Percentiles rank a stretch among this genome's conserved stretches.
Evolutionary conservation across 2,329 filamentous ascomycete genomes (phyloP).

Genomic region (Cryphonectria carpinicola): DNA sequence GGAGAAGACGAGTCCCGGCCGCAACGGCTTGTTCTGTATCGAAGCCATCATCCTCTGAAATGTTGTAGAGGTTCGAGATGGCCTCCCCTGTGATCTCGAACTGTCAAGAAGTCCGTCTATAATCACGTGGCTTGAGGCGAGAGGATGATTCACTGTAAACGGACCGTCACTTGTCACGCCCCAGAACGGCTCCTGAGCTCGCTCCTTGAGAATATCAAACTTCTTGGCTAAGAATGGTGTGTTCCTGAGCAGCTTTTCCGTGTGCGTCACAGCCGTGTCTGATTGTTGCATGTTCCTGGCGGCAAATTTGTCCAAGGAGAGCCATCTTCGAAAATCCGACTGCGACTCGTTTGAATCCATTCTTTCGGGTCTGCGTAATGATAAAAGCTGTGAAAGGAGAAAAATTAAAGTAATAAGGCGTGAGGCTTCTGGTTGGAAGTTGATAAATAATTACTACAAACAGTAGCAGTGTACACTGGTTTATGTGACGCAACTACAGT

Average conservation of each 20-base stretch:
- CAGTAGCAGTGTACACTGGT: neutral
- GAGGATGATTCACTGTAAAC: conserved; percentile 22
- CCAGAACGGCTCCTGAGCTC: conserved; percentile 52
- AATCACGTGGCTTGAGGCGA: neutral
- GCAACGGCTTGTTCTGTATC: conserved; percentile 61
- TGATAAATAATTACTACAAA: neutral
- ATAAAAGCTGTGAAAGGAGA: neutral
- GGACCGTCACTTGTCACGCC: conserved; percentile 71
- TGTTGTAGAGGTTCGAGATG: conserved; percentile 56
- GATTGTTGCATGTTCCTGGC: neutral
- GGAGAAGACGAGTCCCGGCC: conserved; percentile 51
- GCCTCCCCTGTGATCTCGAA: conserved; percentile 48
- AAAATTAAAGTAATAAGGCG: too few species aligned
- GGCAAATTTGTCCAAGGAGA: neutral
- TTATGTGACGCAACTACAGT: neutral
- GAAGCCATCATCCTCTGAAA: conserved; percentile 64
- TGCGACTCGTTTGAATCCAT: neutral
- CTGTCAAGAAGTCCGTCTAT: neutral
- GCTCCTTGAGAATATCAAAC: conserved; percentile 62
- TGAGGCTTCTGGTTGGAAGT: neutral
- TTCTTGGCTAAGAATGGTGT: neutral
- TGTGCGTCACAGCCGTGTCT: neutral
- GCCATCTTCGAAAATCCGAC: neutral
- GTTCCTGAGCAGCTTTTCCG: neutral
- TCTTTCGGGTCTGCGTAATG: neutral